Base-by-base conservation (phyloP, 208 protist species). In the Acanthamoeba triangularis region DNA sequence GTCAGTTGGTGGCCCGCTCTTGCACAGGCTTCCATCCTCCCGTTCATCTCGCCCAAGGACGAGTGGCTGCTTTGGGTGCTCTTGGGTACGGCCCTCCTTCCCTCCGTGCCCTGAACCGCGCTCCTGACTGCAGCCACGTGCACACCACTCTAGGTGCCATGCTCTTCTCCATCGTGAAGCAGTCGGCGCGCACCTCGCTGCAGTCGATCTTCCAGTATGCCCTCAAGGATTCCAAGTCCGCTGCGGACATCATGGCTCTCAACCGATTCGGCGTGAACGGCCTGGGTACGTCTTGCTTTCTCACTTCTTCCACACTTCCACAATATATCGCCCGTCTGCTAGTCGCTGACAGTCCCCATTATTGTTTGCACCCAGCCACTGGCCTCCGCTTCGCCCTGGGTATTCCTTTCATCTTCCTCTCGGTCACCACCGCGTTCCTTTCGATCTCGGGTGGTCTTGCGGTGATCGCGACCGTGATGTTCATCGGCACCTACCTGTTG, bases 161-260 rank as follows among this genome's bases (percentile, higher is more conserved):
- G 61, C 7, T 93, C 41, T 93, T 93, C 87, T 93, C 87, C 61
- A 74, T 76, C 61, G 87, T 93, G 28, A 93, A 93, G 61, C 87
- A 93, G n/a, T 76, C 56, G 11, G 87, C 87, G 13, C 56, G 87
- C 61, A 93, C 87, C 4, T 93, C 87, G 33, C 56, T 93, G 4
- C 87, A 93, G 65, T 93, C 87, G 23, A 76, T 93, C 61, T 93
- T 93, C 59, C 87, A 93, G 87, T 76, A 52, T 30, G 87, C 87
- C 11, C 30, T 93, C 61, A 93, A 56, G 87, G 37, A 93, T 6
- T 61, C 56, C 25, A 44, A 93, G 41, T 88, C 72, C 33, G 92
- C 92, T 5, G 92, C 69, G 25, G 78, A 95, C 72, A 95, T 95
- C 49, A 95, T 95, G 92, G 92, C 56, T 13, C 56, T 95, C 41